Percentiles rank a stretch among this genome's conserved stretches.
Evolutionary conservation across 768 basidiomycete genomes (phyloP).

Genomic region (Flagelloscypha sp.): DNA sequence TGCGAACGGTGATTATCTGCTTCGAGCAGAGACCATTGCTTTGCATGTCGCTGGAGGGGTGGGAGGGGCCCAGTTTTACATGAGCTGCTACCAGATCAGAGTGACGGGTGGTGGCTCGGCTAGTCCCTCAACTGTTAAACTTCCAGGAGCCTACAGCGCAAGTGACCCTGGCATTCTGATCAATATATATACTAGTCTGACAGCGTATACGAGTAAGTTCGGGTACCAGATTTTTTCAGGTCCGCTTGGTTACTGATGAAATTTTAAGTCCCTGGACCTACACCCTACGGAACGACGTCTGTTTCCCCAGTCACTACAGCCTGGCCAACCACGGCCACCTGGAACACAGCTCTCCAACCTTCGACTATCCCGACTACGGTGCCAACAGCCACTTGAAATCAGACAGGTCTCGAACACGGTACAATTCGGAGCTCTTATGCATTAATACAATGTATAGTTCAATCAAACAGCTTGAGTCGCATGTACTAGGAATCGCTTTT

Average conservation of each 20-base stretch:
- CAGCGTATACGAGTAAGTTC: conserved; percentile 30
- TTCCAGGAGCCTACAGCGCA: conserved; percentile 36
- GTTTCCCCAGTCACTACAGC: conserved; percentile 33
- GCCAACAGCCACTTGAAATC: too few species aligned
- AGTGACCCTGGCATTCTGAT: conserved; percentile 34
- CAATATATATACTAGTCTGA: conserved; percentile 38
- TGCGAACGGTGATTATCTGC: conserved; percentile 36
- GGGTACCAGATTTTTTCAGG: background rate
- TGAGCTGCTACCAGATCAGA: conserved; percentile 39
- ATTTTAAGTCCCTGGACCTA: conserved; percentile 36
- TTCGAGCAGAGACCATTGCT: conserved; percentile 43
- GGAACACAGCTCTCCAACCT: conserved; percentile 41
- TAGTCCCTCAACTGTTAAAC: conserved; percentile 28
- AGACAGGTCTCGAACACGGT: too few species aligned
- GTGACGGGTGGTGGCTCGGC: conserved; percentile 31
- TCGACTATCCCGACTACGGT: conserved; percentile 33
- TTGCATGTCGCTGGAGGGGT: conserved; percentile 42
- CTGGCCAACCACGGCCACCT: conserved; percentile 40
- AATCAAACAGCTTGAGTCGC: too few species aligned
- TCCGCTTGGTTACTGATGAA: conserved; percentile 12
- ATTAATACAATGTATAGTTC: too few species aligned
- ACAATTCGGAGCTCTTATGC: too few species aligned
- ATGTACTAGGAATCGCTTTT: too few species aligned
- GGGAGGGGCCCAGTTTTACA: conserved; percentile 39
- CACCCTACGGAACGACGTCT: conserved; percentile 36